Percentiles rank a stretch among this genome's conserved stretches.
Evolutionary conservation across 345 rosid species (phyloP).

Genomic region (Mangifera indica): DNA sequence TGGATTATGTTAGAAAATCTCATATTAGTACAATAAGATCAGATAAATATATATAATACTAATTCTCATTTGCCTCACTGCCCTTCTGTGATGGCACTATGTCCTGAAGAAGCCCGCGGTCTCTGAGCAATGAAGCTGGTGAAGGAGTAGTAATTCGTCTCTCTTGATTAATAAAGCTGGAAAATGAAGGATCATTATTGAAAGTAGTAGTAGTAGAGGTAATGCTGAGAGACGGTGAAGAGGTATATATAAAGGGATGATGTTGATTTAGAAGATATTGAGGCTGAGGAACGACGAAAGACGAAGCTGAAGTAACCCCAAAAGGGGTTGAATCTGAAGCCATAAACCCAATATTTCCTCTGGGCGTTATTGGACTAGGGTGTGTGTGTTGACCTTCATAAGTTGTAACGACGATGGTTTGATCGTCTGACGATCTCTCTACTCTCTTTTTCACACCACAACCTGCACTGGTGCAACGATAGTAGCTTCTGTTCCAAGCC

Average conservation of each 20-base stretch:
- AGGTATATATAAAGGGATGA: constrained; percentile 32
- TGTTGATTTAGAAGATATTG: constrained; percentile 39
- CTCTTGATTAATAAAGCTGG: no score
- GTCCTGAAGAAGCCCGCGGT: constrained; percentile 94
- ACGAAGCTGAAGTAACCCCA: constrained; percentile 27
- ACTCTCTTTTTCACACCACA: constrained; percentile 99
- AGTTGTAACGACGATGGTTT: constrained; percentile 79
- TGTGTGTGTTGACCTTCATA: constrained; percentile 95
- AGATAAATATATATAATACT: not conserved
- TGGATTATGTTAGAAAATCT: constrained; percentile 35
- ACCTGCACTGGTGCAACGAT: constrained; percentile 90
- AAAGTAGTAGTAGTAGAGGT: constrained; percentile 15
- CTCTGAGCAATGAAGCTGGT: constrained; percentile 42
- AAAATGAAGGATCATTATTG: no score
- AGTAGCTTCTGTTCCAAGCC: constrained; percentile 74
- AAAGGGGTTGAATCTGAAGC: constrained; percentile 27
- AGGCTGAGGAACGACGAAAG: constrained; percentile 50
- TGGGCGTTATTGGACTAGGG: constrained; percentile 65
- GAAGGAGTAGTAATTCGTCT: constrained; percentile 7
- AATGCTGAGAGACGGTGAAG: constrained; percentile 37
- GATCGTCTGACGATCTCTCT: constrained; percentile 87
- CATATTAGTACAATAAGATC: constrained; percentile 28
- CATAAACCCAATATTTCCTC: constrained; percentile 53
- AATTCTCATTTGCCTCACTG: constrained; percentile 39
- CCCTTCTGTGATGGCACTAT: constrained; percentile 76